A percentile compares a stretch with the other conserved stretches of the same genome.
These are phyloP conservation scores for Akanthomyces muscarius DNA, from an alignment of 2,329 filamentous ascomycete genomes.

Conservation along the genomic window DNA sequence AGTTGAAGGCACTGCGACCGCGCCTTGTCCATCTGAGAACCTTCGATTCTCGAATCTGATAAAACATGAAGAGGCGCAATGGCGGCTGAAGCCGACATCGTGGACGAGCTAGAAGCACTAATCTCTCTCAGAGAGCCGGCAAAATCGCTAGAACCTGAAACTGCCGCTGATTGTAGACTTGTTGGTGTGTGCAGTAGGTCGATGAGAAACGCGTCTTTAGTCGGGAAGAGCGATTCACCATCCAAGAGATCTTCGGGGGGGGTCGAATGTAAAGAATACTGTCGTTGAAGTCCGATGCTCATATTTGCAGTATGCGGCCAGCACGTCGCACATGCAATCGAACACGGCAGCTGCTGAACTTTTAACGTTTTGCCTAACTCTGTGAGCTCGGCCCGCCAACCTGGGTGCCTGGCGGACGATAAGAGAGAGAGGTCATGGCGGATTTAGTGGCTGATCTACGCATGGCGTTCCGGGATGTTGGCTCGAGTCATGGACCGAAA, in stretches of 20 bases:
- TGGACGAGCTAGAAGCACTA: background rate
- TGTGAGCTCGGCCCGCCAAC: background rate
- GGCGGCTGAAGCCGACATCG: background rate
- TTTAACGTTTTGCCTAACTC: background rate
- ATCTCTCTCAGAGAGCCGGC: slow-evolving; percentile 1
- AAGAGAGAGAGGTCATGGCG: background rate
- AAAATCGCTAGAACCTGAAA: background rate
- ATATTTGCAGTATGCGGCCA: background rate
- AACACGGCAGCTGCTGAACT: background rate
- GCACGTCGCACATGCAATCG: background rate
- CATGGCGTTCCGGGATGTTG: too few species aligned
- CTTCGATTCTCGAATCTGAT: slow-evolving; percentile 1
- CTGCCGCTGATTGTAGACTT: background rate
- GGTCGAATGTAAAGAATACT: background rate
- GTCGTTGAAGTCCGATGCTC: background rate
- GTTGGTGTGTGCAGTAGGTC: background rate
- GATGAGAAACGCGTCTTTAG: background rate
- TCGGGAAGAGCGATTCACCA: background rate
- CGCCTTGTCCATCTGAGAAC: background rate
- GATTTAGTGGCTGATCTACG: background rate
- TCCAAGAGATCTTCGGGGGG: background rate
- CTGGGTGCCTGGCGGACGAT: background rate
- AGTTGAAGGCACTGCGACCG: background rate
- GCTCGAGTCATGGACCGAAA: too few species aligned
- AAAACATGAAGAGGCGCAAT: background rate